These are phyloP conservation scores for Gryganskiella cystojenkinii DNA, from an alignment of 192 early-diverging fungal species.

Conservation along the genomic window DNA sequence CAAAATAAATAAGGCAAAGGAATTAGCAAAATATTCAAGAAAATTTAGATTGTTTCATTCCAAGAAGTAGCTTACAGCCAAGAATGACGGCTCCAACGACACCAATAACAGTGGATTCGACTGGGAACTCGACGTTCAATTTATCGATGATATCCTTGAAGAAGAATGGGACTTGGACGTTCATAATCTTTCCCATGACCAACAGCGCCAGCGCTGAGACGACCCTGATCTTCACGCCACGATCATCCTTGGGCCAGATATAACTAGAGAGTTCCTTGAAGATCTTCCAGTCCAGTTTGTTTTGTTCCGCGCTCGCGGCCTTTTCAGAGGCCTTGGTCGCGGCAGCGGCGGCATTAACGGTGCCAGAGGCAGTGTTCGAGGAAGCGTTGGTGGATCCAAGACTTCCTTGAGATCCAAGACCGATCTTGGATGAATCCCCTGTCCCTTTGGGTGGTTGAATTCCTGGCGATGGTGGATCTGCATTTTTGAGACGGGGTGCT, in stretches of 20 bases:
- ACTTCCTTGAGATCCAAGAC: not conserved
- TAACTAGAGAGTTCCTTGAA: conserved; percentile 79
- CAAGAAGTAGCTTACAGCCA: conserved; percentile 69
- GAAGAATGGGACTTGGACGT: conserved; percentile 94
- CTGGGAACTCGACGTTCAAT: conserved; percentile 75
- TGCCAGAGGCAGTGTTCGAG: conserved; percentile 2
- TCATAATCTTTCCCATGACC: conserved; percentile 86
- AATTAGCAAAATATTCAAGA: conserved; percentile 3
- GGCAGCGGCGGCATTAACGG: conserved; percentile 1
- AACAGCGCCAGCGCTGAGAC: conserved; percentile 86
- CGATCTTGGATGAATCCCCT: not conserved
- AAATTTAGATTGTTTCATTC: not conserved
- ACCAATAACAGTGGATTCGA: conserved; percentile 73
- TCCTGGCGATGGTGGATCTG: too few relatives aligned
- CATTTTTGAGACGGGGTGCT: conserved; percentile 10
- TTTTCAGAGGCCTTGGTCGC: conserved; percentile 14
- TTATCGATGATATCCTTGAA: conserved; percentile 95
- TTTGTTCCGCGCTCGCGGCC: conserved; percentile 25
- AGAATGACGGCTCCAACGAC: conserved; percentile 93
- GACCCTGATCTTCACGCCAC: conserved; percentile 87
- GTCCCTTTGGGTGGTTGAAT: conserved; percentile 1
- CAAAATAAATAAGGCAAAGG: not conserved
- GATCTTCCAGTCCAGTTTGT: conserved; percentile 67
- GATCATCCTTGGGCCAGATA: conserved; percentile 91
- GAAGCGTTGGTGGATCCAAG: conserved; percentile 12